Base-by-base conservation (phyloP, 768 basidiomycete genomes). In the Sporobolomyces pararoseus region DNA sequence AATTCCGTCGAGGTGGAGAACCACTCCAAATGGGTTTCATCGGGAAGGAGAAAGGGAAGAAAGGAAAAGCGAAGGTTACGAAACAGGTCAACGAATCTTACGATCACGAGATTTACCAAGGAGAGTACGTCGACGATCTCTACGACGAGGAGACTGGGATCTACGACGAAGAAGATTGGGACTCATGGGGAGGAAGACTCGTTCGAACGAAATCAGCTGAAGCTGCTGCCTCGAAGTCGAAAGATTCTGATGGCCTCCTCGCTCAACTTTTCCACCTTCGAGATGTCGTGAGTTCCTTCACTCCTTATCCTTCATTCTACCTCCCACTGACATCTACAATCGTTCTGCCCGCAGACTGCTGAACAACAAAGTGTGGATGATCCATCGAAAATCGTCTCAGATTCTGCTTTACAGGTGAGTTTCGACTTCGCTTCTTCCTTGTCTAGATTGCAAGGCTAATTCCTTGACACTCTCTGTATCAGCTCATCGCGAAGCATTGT, bases 21-120 rank as follows among this genome's bases (percentile, higher is more conserved):
- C 16, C 10, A 17, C 61, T 70, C 47, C 19, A 46, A 52, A 57
- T 75, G 68, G 55, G 58, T 6, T 65, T 72, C 42, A 25, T 58
- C 19, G 61, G 59, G 54, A 44, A 42, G 17, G 58, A 46, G 32
- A 63, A 67, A 42, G 58, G 39, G 23, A 54, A 55, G 44, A 53
- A 55, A 47, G 49, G 29, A 3, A 50, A 47, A 23, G 59, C 52
- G 19, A 57, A 62, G 46, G 27, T 21, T 39, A 16, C 35, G 23
- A 35, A 23, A 9, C 27, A n/a, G 1, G 42, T 66, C 39, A 63
- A 71, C 42, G 70, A 66, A 61, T 51, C 62, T 27, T 70, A 55
- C 59, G 69, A 70, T 13, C 65, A 62, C 46, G 59, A 66, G 1
- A 53, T 50, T 46, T 65, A 66, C 44, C 65, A 61, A 25, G 70